A percentile compares a stretch with the other conserved stretches of the same genome.
These are phyloP conservation scores for Zymoseptoria tritici DNA, from an alignment of 2,329 filamentous ascomycete genomes.

Conservation along the genomic window DNA sequence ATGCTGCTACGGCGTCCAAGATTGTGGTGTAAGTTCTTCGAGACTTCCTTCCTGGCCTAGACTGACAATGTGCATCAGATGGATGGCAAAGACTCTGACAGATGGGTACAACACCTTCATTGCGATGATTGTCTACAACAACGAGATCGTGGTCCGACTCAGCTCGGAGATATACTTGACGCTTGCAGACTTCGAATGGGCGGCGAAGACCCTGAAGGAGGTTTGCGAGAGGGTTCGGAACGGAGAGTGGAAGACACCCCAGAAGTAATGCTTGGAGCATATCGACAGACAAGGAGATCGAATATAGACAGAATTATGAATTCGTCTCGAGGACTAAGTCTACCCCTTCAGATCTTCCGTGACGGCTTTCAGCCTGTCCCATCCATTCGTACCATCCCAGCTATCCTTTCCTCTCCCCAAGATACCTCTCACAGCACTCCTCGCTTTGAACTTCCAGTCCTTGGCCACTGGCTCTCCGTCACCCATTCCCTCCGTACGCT, in stretches of 20 bases:
- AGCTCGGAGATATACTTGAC: constrained; percentile 84
- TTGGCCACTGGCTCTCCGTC: constrained; percentile 58
- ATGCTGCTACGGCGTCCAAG: constrained; percentile 28
- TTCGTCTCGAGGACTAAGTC: not conserved
- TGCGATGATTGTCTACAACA: constrained; percentile 53
- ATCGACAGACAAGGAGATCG: not conserved
- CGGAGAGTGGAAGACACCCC: constrained; percentile 36
- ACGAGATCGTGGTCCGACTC: constrained; percentile 61
- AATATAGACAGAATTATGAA: not conserved
- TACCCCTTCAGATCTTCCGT: constrained; percentile 36
- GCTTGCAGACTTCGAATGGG: constrained; percentile 67
- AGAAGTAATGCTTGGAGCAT: not conserved
- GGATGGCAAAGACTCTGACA: constrained; percentile 35
- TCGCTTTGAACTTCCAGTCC: constrained; percentile 82
- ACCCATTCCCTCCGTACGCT: constrained; percentile 45
- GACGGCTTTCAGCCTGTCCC: constrained; percentile 51
- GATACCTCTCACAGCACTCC: constrained; percentile 75
- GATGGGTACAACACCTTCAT: constrained; percentile 66
- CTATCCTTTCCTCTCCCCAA: constrained; percentile 71
- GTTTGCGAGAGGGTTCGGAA: constrained; percentile 47
- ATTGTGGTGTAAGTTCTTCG: constrained; percentile 28
- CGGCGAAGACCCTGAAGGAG: constrained; percentile 51
- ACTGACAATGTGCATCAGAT: constrained; percentile 15
- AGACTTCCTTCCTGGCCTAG: not conserved
- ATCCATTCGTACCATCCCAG: constrained; percentile 73